These are phyloP conservation scores for Alternaria dauci DNA, from an alignment of 2,329 filamentous ascomycete genomes.

Conservation along the genomic window DNA sequence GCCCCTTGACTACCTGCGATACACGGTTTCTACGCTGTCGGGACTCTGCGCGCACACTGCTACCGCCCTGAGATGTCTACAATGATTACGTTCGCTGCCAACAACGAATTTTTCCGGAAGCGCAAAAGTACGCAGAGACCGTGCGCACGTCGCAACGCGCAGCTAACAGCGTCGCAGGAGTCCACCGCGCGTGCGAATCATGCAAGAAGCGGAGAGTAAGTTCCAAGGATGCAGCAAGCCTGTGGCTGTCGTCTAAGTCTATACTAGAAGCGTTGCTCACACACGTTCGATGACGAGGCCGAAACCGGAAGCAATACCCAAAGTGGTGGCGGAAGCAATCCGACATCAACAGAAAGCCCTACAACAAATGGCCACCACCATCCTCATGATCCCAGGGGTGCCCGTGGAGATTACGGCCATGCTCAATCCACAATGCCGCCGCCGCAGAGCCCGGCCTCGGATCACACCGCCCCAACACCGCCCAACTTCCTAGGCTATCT, in stretches of 20 bases:
- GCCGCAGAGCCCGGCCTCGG: conserved; percentile 42
- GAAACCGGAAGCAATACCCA: conserved; percentile 49
- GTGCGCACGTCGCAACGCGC: conserved; percentile 25
- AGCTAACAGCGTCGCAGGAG: conserved; percentile 44
- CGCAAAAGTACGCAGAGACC: conserved; percentile 48
- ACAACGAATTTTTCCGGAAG: conserved; percentile 56
- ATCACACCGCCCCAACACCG: conserved; percentile 45
- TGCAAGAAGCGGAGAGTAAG: conserved; percentile 56
- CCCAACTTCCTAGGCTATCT: conserved; percentile 58
- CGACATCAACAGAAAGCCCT: conserved; percentile 42
- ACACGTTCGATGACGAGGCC: conserved; percentile 52
- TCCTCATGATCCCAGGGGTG: conserved; percentile 36
- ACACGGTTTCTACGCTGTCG: conserved; percentile 14
- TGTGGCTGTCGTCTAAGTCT: conserved; percentile 29
- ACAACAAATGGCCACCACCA: conserved; percentile 31
- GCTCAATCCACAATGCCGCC: conserved; percentile 42
- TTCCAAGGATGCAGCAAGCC: conserved; percentile 9
- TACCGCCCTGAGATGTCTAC: conserved; percentile 45
- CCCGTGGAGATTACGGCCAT: conserved; percentile 39
- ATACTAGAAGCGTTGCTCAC: conserved; percentile 53
- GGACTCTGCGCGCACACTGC: conserved; percentile 14
- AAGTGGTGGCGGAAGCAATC: conserved; percentile 45
- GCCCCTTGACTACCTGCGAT: conserved; percentile 15
- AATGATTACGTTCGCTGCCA: conserved; percentile 57
- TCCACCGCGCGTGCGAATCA: conserved; percentile 55